Evolutionary conservation across 805 yeast genomes (phyloP).

Genomic region (Zygotorulaspora florentina): DNA sequence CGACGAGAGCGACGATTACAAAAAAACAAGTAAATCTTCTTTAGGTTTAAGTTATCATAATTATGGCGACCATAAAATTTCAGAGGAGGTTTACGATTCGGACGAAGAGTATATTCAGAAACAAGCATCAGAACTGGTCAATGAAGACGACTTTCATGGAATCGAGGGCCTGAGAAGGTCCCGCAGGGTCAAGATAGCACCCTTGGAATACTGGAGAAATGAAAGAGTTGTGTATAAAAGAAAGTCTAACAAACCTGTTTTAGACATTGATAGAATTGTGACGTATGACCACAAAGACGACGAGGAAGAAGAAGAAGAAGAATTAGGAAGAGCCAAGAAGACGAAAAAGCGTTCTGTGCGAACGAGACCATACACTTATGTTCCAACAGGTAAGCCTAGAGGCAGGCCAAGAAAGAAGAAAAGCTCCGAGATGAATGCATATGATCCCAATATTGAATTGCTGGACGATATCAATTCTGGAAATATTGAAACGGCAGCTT

Average conservation of each 20-base stretch:
- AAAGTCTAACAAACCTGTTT: conserved; percentile 40
- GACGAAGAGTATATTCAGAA: conserved; percentile 25
- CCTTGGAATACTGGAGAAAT: conserved; percentile 81
- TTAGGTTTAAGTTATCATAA: conserved; percentile 1
- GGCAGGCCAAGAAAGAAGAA: conserved; percentile 30
- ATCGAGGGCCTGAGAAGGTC: conserved; percentile 53
- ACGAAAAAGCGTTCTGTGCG: conserved; percentile 10
- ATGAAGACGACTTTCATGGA: conserved; percentile 18
- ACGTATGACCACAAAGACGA: conserved; percentile 36
- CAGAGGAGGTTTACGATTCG: conserved; percentile 21
- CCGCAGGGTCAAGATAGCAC: conserved; percentile 58
- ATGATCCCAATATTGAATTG: conserved; percentile 21
- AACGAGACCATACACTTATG: conserved; percentile 24
- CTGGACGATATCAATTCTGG: conserved; percentile 25
- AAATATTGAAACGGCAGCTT: conserved; percentile 20
- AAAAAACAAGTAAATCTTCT: not conserved
- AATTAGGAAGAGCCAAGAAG: conserved; percentile 13
- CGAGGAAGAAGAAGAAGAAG: conserved; percentile 30
- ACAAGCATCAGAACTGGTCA: conserved; percentile 19
- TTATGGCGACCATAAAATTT: conserved; percentile 14
- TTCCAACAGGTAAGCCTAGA: conserved; percentile 25
- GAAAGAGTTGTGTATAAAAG: conserved; percentile 64
- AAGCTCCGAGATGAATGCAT: conserved; percentile 2
- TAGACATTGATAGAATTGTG: conserved; percentile 55
- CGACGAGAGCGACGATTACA: conserved; percentile 9